phyloP scores from a whole-genome alignment of 495 filamentous ascomycete species.

The Sporormia fimetaria region DNA sequence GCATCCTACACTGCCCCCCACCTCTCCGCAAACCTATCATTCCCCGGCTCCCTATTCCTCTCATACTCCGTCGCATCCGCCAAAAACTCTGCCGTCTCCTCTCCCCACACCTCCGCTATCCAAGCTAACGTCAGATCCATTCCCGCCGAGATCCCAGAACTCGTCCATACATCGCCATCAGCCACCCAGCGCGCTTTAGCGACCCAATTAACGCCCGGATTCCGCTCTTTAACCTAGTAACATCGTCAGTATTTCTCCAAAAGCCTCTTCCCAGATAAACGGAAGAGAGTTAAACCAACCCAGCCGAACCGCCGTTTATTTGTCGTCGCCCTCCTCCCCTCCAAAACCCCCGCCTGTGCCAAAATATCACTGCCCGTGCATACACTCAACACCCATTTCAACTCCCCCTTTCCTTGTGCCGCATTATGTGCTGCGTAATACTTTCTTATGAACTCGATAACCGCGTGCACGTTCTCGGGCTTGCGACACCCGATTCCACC shows the following conservation, averaged over 20 bases:
- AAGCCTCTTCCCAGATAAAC: constrained; percentile 38
- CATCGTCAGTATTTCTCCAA: constrained; percentile 41
- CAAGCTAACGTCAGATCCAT: constrained; percentile 53
- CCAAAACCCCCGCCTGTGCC: constrained; percentile 19
- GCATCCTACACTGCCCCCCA: constrained; percentile 9
- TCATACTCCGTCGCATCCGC: constrained; percentile 31
- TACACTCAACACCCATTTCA: constrained; percentile 40
- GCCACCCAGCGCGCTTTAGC: constrained; percentile 50
- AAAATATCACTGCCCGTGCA: constrained; percentile 23
- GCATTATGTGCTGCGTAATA: no score
- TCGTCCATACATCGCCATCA: constrained; percentile 59
- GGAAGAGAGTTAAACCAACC: constrained; percentile 27
- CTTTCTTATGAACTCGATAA: constrained; percentile 38
- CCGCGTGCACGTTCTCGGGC: constrained; percentile 27
- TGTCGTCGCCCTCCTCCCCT: constrained; percentile 22
- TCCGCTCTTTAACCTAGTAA: constrained; percentile 34
- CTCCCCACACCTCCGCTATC: constrained; percentile 37
- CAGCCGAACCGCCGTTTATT: constrained; percentile 26
- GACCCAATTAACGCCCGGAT: constrained; percentile 46
- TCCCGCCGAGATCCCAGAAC: constrained; percentile 50
- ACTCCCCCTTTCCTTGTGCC: background rate
- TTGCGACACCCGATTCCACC: constrained; percentile 48
- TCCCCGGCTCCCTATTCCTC: constrained; percentile 22
- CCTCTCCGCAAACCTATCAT: constrained; percentile 36
- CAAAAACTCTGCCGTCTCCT: constrained; percentile 26